Evolutionary conservation across 2,329 filamentous ascomycete species (phyloP).

Genomic region (Apiospora aurea): DNA sequence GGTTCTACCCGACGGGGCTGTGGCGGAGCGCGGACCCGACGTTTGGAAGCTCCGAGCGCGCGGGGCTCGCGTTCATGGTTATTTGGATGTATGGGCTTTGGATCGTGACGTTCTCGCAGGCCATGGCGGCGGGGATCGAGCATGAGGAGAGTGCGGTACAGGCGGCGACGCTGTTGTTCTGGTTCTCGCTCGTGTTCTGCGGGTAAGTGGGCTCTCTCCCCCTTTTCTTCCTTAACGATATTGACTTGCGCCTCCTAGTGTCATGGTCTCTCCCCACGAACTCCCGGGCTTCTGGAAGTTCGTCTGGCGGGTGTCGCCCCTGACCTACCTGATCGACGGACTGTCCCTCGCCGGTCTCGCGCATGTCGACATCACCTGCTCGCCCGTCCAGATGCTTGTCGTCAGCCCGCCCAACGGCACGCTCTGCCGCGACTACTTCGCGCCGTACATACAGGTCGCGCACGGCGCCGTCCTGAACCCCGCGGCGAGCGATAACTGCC

Average conservation of each 20-base stretch:
- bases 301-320: slow-evolving; percentile 73
- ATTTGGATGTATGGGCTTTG: not conserved
- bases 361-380: slow-evolving; percentile 56
- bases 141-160: slow-evolving; percentile 59
- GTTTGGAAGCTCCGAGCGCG: slow-evolving; percentile 77
- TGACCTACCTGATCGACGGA: slow-evolving; percentile 76
- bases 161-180: slow-evolving; percentile 63
- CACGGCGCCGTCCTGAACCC: slow-evolving; percentile 45
- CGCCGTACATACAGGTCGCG: slow-evolving; percentile 76
- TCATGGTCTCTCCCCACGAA: not conserved
- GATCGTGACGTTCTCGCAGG: slow-evolving; percentile 69
- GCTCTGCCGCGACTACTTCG: slow-evolving; percentile 61
- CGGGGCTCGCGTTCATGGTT: slow-evolving; percentile 76
- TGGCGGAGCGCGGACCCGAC: slow-evolving; percentile 50
- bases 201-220: not conserved
- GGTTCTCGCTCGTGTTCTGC: not conserved
- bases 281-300: slow-evolving; percentile 73
- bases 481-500: slow-evolving; percentile 12
- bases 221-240: not conserved
- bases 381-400: slow-evolving; percentile 43
- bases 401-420: slow-evolving; percentile 67
- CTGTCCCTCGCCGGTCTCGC: slow-evolving; percentile 69
- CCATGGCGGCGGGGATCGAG: slow-evolving; percentile 69
- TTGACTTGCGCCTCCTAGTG: not conserved
- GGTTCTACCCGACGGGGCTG: slow-evolving; percentile 66